These are phyloP conservation scores for Tephrocybe sp. DNA, from an alignment of 768 basidiomycete species.

Conservation along the genomic window DNA sequence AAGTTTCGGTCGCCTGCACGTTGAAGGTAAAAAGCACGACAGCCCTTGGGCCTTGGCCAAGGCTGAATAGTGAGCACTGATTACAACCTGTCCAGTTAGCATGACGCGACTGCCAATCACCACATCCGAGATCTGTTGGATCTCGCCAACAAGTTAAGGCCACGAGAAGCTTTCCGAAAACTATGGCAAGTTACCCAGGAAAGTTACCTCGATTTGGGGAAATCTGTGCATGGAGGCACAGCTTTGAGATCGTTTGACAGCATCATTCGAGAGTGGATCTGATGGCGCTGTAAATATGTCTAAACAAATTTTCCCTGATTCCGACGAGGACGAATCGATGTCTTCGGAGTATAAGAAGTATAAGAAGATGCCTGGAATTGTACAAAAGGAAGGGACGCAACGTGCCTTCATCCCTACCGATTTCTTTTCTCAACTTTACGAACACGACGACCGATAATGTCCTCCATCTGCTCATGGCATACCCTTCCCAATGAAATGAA, in stretches of 20 bases:
- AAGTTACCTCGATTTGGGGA: constrained; percentile 1
- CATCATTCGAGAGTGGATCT: constrained; percentile 18
- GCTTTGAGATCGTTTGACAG: constrained; percentile 17
- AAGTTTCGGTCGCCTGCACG: too few species aligned
- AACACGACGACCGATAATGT: constrained; percentile 16
- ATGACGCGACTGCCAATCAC: too few species aligned
- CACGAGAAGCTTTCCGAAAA: constrained; percentile 5
- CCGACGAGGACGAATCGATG: constrained; percentile 38
- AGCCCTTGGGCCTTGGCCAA: too few species aligned
- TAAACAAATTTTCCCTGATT: constrained; percentile 20
- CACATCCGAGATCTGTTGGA: background rate
- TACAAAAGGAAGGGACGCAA: constrained; percentile 12
- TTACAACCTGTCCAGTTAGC: too few species aligned
- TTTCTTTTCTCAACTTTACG: constrained; percentile 3
- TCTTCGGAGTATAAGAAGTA: constrained; percentile 34
- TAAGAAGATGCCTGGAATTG: background rate
- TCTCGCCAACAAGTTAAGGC: background rate
- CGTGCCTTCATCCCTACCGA: background rate
- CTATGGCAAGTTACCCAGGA: constrained; percentile 7
- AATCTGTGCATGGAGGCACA: constrained; percentile 11
- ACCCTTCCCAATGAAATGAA: constrained; percentile 67
- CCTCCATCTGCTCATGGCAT: constrained; percentile 42
- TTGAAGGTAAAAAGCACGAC: too few species aligned
- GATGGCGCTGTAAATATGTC: constrained; percentile 11
- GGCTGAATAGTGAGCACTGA: too few species aligned